Evolutionary conservation across 495 filamentous ascomycete species (phyloP), one percentile per base, ranked within the genome.

Genomic region (Penicillium subrubescens): DNA sequence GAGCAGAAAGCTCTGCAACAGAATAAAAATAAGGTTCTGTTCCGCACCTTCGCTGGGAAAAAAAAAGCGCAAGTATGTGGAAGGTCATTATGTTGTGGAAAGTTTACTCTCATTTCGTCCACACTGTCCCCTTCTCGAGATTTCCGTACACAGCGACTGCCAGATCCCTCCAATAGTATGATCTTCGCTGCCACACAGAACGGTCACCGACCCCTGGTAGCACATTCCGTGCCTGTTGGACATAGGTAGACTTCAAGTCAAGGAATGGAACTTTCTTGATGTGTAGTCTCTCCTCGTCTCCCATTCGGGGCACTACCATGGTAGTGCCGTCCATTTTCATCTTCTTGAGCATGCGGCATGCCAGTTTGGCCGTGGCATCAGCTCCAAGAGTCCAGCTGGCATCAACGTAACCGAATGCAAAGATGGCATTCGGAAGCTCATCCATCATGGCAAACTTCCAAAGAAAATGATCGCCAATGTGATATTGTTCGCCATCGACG

Each of bases 351-450:
- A 64, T 48, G 15, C 77, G 67, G 29, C 72, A 70, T 52, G 77
- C 53, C 10, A 72, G 44, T 11, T 60, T 55, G 3, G 71, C 69
- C 15, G 71, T 71, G 19, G 69, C 67, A 23, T 82, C 80, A 2
- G 74, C 72, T 10, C 80, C 80, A 8, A 82, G 67, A 2, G 78
- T 82, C 80, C 78, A 82, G n/a, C 73, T 74, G 5, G 75, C 70
- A 62, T 78, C 76, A 23, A 68, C 74, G 60, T 80, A 82, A 19
- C 80, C 80, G 27, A 80, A 59, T 19, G 75, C 44, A 39, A 79
- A 68, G 14, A 65, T 63, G 7, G 70, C 65, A 51, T 82, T 80
- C 33, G 79, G 79, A 8, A 81, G 19, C 53, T 78, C 76, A 61
- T 81, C 68, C n/a, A 82, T 27, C 77, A 80, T 79, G 6, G 68